Percentiles rank a stretch among this genome's conserved stretches.
Evolutionary conservation across 2,329 filamentous ascomycete genomes (phyloP).

Genomic region (Bimuria novae-zelandiae): DNA sequence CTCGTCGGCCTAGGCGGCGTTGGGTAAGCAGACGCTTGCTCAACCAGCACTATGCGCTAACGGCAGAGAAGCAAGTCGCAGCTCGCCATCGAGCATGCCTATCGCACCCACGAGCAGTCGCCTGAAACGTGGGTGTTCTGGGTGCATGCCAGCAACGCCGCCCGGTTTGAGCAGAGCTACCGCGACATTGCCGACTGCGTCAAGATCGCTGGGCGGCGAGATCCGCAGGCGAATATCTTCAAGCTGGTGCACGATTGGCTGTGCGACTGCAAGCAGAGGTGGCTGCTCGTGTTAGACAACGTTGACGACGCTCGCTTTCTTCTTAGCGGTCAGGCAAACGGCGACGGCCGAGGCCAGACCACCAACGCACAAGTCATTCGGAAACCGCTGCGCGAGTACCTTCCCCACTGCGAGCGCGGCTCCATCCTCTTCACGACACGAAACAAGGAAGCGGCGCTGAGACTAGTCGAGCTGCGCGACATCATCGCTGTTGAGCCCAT

Average conservation of each 20-base stretch:
- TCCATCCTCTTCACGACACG: constrained; percentile 17
- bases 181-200: constrained; percentile 18
- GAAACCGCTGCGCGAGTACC: constrained; percentile 11
- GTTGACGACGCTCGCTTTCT: constrained; percentile 20
- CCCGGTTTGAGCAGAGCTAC: constrained; percentile 16
- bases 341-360: too few species aligned
- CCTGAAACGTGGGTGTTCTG: constrained; percentile 21
- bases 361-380: too few species aligned
- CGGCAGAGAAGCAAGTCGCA: constrained; percentile 22
- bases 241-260: constrained; percentile 21
- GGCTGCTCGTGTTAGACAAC: constrained; percentile 28
- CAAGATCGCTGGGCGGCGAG: constrained; percentile 11
- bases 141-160: constrained; percentile 16
- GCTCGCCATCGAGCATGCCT: constrained; percentile 22
- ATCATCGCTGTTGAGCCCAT: constrained; percentile 16
- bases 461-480: constrained; percentile 14
- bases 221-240: constrained; percentile 16
- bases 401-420: constrained; percentile 22
- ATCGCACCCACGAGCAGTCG: constrained; percentile 8
- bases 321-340: constrained; percentile 1
- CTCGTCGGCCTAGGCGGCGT: constrained; percentile 31
- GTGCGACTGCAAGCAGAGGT: constrained; percentile 14
- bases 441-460: constrained; percentile 14
- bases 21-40: constrained; percentile 20
- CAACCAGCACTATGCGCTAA: too few species aligned